Evolutionary conservation across 1,284 basidiomycete genomes (phyloP), one percentile per base, ranked within the genome.

Genomic region (Pseudozyma pruni): DNA sequence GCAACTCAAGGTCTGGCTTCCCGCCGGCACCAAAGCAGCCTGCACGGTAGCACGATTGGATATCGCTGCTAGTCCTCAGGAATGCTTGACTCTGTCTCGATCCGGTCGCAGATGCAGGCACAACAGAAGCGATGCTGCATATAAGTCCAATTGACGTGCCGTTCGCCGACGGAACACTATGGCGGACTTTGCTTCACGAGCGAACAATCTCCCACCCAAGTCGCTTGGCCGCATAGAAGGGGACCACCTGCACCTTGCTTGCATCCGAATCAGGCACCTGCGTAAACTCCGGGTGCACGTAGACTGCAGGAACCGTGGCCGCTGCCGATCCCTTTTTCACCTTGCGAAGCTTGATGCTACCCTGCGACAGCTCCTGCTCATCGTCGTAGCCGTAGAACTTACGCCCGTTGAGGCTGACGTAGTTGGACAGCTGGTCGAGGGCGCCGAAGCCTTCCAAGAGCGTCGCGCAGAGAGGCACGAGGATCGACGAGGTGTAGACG

Each of bases 151-250:
- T n/a, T n/a, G n/a, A n/a, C n/a, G n/a, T n/a, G n/a, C n/a, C n/a
- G n/a, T n/a, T n/a, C n/a, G n/a, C n/a, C n/a, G n/a, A n/a, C n/a
- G n/a, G n/a, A n/a, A n/a, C n/a, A n/a, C n/a, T n/a, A n/a, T 32
- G 23, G 19, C 20, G 43, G 11, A 29, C 11, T 6, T 19, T 19
- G 4, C 10, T 11, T 54, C 22, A 64, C 3, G 54, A 43, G 37
- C 44, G 52, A 32, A 66, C 86, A 73, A 97, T 89, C 84, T 89
- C 87, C 95, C 94, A 98, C 16, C 85, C 86, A 29, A 98, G 84
- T 67, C 87, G 84, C 83, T 89, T 91, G 20, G 94, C 95, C 3
- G 91, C 90, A 91, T 91, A 93, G 85, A 98, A 98, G 3, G 95
- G 92, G 22, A 92, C 87, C 1, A 97, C 88, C 56, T 85, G 78